Evolutionary conservation across 1,139 yeast species (phyloP), one percentile per base, ranked within the genome.

Genomic region (Candida glucosophila): DNA sequence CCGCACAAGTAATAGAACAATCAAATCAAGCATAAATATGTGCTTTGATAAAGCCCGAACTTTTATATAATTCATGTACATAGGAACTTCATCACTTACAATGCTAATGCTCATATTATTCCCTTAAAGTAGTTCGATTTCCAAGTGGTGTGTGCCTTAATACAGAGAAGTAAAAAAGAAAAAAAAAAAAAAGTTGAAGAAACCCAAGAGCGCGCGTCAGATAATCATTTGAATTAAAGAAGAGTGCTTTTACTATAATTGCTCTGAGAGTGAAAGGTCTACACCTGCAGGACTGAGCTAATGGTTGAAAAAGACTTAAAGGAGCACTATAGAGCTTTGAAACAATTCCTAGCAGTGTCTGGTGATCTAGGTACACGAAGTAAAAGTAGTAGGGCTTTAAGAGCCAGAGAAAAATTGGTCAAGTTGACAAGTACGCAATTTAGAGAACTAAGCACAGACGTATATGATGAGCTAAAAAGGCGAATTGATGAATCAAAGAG

Each of bases 361-460:
- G 67, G 63, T 35, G 77, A 70, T 34, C 53, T 48, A 41, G 44
- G 54, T 23, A 43, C 67, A 8, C 57, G 68, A 19, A 44, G 62
- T 23, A 55, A 56, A 37, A 61, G 83, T 12, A 52, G 74, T 28
- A 51, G 88, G 34, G 83, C 85, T 12, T 73, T 72, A 23, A 73
- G 82, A 42, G 95, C 95, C 5, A 67, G 95, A 38, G 90, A 82
- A 41, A 88, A 90, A 55, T 70, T 88, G 26, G 65, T 81, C 35
- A 80, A 80, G 43, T 67, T 90, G 32, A 75, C 92, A 1, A 59
- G 68, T n/a, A 75, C 77, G n/a, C 97, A 90, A 52, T 85, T 88
- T 45, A 67, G 70, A 33, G 98, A 88, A 49, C 70, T 88, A 32
- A 76, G 93, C 35, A 86, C 95, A 2, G 97, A 90, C 49, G 96